Conservation (phyloP, 202 grass and related monocot genomes). For the Schoenoplectus tabernaemontani region DNA sequence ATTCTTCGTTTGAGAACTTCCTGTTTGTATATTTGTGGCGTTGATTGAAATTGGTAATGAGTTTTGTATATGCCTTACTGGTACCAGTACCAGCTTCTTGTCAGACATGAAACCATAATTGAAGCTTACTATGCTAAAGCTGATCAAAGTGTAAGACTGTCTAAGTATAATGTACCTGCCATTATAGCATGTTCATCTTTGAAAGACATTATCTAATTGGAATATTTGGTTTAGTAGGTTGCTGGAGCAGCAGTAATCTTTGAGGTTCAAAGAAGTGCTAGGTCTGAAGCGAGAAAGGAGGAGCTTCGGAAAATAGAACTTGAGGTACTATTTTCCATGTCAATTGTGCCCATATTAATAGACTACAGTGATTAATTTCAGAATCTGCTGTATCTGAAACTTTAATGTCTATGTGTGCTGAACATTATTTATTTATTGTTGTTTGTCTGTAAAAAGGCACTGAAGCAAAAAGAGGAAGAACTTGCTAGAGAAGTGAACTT, state of each 20-base stretch:
- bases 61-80: neutral
- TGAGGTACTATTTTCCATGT: conserved; percentile 38
- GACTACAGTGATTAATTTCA: conserved; percentile 3
- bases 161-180: neutral
- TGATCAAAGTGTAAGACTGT: neutral
- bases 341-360: neutral
- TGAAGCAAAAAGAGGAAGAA: conserved; percentile 51
- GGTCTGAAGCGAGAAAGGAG: conserved; percentile 95
- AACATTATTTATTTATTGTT: neutral
- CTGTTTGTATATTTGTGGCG: neutral
- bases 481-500: conserved; percentile 39
- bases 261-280: conserved; percentile 91
- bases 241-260: conserved; percentile 80
- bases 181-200: neutral
- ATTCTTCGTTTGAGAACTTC: neutral
- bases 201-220: neutral
- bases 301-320: conserved; percentile 81
- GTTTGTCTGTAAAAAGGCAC: conserved; percentile 29
- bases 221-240: conserved; percentile 48
- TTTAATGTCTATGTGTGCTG: conserved; percentile 53
- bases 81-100: neutral
- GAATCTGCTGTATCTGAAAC: conserved; percentile 57
- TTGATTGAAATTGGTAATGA: neutral
- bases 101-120: neutral
- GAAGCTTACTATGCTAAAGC: neutral